Base-by-base conservation (phyloP, 495 filamentous ascomycete genomes). In the Astrothelium subdiscretum region DNA sequence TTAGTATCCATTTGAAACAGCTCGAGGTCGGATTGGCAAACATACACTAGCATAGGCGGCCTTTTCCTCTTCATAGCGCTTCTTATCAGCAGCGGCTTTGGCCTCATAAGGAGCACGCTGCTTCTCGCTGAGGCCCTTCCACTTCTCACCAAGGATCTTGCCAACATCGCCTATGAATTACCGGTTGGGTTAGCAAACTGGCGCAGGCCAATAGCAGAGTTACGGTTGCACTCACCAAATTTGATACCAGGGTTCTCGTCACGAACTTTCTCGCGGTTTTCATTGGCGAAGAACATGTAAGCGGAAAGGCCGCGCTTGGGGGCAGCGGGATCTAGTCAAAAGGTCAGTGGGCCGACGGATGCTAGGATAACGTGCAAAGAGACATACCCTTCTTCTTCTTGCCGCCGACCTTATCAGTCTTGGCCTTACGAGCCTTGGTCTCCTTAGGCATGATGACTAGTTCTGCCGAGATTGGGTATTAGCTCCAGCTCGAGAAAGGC, bases 201-300 rank as follows among this genome's bases (percentile, higher is more conserved):
- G 26, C 38, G 22, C 57, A 31, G n/a, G 2, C 40, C 38, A 35
- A 58, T 18, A 38, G 43, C 0, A 18, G n/a, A 6, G 48, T n/a
- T 18, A 58, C n/a, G 20, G 24, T 31, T 31, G 54, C 6, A 68
- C 81, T 64, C 87, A 96, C 91, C 94, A 76, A 99, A 99, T 62
- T 85, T 85, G 78, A 99, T 96, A 62, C 92, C 92, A 4, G 95
- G 92, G 82, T 99, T 97, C 77, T 99, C 94, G 73, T 95, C 89
- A 71, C 92, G 89, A 68, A 99, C 94, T 75, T 94, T 95, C 68
- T 97, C 94, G 68, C 94, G 91, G 76, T 96, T 88, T 74, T 97
- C 95, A 70, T 97, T 97, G 82, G 94, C 94, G 74, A 99, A 99
- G 85, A 97, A 99, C 94, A 99, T 99, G 85, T 99, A 99, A 59